Conservation (phyloP, 2,329 filamentous ascomycete genomes). For the Scopulariopsis brevicaulis region DNA sequence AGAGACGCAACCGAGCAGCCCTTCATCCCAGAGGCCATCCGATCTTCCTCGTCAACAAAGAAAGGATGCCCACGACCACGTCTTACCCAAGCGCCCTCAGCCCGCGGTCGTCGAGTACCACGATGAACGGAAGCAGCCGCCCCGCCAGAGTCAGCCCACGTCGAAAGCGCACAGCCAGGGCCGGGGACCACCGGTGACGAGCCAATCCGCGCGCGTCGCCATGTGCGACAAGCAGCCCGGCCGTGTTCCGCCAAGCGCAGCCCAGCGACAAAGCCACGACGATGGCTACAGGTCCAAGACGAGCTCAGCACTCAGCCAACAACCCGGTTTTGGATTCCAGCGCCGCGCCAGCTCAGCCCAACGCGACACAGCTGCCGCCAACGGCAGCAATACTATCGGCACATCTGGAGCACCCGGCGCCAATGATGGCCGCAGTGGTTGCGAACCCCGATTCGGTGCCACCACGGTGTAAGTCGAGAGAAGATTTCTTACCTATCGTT, state of each 20-base stretch:
- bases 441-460: background rate
- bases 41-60: background rate
- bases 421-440: background rate
- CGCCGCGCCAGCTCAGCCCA: background rate
- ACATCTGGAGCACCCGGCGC: background rate
- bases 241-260: background rate
- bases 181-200: background rate
- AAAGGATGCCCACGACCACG: background rate
- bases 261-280: background rate
- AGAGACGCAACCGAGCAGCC: background rate
- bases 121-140: background rate
- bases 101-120: background rate
- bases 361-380: background rate
- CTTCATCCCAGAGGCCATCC: background rate
- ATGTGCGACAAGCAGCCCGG: background rate
- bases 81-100: background rate
- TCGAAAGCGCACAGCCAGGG: background rate
- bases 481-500: background rate
- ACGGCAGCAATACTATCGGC: background rate
- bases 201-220: background rate
- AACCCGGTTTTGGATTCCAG: background rate
- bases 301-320: background rate
- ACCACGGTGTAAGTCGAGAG: background rate
- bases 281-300: background rate
- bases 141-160: background rate